Evolutionary conservation across 306 rosid species (phyloP).

Genomic region (Glycine soja): DNA sequence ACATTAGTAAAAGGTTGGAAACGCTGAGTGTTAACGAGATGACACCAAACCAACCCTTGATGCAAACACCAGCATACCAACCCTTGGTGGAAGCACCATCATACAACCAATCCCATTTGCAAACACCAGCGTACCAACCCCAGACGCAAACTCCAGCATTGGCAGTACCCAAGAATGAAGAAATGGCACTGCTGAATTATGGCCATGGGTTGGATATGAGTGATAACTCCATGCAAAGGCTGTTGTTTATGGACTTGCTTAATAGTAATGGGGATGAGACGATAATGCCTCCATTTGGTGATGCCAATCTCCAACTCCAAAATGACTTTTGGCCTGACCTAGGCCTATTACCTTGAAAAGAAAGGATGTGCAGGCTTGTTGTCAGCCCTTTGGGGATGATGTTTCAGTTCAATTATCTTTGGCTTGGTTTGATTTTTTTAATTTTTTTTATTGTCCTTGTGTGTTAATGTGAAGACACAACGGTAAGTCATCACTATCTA

Average conservation of each 20-base stretch:
- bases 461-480: too few relatives aligned
- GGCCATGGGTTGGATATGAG: not conserved
- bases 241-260: conserved; percentile 30
- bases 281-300: conserved; percentile 23
- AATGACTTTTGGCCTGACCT: not conserved
- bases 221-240: not conserved
- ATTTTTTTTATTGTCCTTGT: too few relatives aligned
- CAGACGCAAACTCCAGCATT: not conserved
- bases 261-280: conserved; percentile 29
- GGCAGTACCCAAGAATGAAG: not conserved
- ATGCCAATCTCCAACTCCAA: not conserved
- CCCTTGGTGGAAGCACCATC: too few relatives aligned
- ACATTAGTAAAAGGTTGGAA: conserved; percentile 30
- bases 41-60: not conserved
- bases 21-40: not conserved
- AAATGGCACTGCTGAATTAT: not conserved
- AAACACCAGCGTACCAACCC: not conserved
- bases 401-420: too few relatives aligned
- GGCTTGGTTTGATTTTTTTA: too few relatives aligned
- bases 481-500: too few relatives aligned
- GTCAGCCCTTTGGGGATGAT: too few relatives aligned
- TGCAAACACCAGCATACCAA: too few relatives aligned
- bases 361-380: too few relatives aligned
- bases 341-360: too few relatives aligned
- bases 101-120: too few relatives aligned